Percentiles rank a stretch among this genome's conserved stretches.
Conservation (phyloP, 2,329 filamentous ascomycete species). For the Alternaria infectoria region DNA sequence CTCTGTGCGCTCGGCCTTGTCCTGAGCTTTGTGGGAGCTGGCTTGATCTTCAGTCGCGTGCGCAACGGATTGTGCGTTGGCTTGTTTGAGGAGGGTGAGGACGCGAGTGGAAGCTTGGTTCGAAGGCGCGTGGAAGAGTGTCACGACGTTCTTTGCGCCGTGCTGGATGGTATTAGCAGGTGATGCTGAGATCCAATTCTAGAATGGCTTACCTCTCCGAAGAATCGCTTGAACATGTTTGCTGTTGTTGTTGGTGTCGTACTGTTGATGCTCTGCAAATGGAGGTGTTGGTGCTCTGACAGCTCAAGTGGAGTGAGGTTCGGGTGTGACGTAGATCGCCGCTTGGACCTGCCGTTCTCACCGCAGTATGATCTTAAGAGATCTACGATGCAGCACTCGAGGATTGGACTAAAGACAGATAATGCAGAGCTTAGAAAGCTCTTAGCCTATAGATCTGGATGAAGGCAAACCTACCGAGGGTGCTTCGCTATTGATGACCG, state of each 20-base stretch:
- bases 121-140: constrained; percentile 89
- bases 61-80: constrained; percentile 71
- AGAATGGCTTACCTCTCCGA: constrained; percentile 51
- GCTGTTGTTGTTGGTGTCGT: not conserved
- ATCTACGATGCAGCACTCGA: not conserved
- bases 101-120: constrained; percentile 75
- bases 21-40: constrained; percentile 68
- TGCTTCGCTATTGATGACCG: not conserved
- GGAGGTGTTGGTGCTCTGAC: constrained; percentile 20
- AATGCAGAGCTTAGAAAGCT: not conserved
- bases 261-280: constrained; percentile 13
- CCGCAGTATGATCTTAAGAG: constrained; percentile 2
- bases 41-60: constrained; percentile 77
- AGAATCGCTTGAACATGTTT: constrained; percentile 55
- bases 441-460: not conserved
- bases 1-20: constrained; percentile 65
- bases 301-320: constrained; percentile 28
- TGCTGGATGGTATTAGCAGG: constrained; percentile 35
- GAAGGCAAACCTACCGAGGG: not conserved
- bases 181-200: not conserved
- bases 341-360: constrained; percentile 15
- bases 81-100: constrained; percentile 79
- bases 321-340: constrained; percentile 36
- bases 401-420: not conserved
- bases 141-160: constrained; percentile 77